These are phyloP conservation scores for Scutellaria minor DNA, from an alignment of 257 asterid genomes.

Conservation along the genomic window DNA sequence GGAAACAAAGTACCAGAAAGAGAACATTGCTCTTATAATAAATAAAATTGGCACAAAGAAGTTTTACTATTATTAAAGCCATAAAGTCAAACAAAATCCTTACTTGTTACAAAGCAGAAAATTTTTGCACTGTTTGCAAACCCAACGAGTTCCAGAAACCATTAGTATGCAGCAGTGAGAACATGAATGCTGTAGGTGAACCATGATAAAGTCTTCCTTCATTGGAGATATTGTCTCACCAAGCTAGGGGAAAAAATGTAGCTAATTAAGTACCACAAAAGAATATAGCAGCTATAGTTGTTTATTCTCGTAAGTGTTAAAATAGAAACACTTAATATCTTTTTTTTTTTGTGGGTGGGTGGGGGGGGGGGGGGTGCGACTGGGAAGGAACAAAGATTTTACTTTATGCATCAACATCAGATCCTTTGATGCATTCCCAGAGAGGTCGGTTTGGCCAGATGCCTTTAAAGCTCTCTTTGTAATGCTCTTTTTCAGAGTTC, in stretches of 20 bases:
- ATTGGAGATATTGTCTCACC: conserved; percentile 92
- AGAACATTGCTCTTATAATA: background rate
- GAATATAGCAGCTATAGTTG: background rate
- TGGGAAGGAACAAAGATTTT: conserved; percentile 34
- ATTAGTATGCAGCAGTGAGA: conserved; percentile 87
- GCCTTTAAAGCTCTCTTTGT: conserved; percentile 93
- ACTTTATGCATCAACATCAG: conserved; percentile 88
- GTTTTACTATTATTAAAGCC: conserved; percentile 10
- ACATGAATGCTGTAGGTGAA: conserved; percentile 91
- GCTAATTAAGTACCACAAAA: background rate
- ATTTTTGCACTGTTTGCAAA: conserved; percentile 81
- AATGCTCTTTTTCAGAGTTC: conserved; percentile 68
- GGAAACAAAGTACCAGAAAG: conserved; percentile 17
- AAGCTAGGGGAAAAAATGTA: conserved; percentile 55
- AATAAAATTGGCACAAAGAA: conserved; percentile 19
- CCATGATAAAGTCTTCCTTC: conserved; percentile 99
- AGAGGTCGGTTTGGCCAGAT: conserved; percentile 95
- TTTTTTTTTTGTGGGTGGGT: background rate
- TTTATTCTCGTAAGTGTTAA: background rate
- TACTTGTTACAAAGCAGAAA: conserved; percentile 93
- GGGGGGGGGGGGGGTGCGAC: background rate
- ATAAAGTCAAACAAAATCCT: conserved; percentile 33
- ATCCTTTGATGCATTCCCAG: conserved; percentile 93
- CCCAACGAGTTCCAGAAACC: conserved; percentile 93
- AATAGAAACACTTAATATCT: too few species aligned